Base-by-base conservation (phyloP, 345 rosid species). In the Populus alba region DNA sequence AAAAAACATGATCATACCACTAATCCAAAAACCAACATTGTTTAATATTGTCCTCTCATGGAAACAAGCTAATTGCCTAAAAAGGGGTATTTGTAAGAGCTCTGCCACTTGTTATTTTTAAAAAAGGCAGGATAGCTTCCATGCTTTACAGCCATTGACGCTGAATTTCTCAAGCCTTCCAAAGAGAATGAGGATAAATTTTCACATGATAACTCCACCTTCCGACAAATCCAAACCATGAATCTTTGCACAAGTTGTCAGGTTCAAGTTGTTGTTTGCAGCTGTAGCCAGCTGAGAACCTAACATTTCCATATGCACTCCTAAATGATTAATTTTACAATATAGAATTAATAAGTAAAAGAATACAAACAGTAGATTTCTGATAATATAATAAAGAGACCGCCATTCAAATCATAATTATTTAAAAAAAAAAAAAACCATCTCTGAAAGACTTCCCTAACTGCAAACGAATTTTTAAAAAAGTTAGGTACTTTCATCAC, bases 251-350 rank as follows among this genome's bases (percentile, higher is more conserved):
- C 1, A 37, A 25, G 63, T 38, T 75, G 3, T 70, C 81, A 0
- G 67, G 6, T 6, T 85, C 47, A 18, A 91, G 29, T 27, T 72
- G 85, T 63, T 87, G 75, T 51, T 87, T 71, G 72, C 97, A 91
- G 66, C 92, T 85, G 13, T 91, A 89, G 0, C 95, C 92, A 2
- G 82, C 85, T 8, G 95, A 83, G 72, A 88, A 84, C 3, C 97
- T 95, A 3, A 87, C 95, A 73, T 90, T 92, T 27, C 97, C 97
- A 53, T 86, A 88, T 66, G 95, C 92, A 37, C 95, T 89, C 74
- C 73, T 49, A 12, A n/a, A 57, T 57, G 27, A 57, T 57, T 9
- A 8, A n/a, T 9, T 57, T n/a, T 57, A 0, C 29, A 8, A 0
- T 2, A 9, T 18, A 18, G 22, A 18, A 6, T 18, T 51, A 18